Conservation (phyloP, 2,329 filamentous ascomycete genomes). For the Colletotrichum chlorophyti region DNA sequence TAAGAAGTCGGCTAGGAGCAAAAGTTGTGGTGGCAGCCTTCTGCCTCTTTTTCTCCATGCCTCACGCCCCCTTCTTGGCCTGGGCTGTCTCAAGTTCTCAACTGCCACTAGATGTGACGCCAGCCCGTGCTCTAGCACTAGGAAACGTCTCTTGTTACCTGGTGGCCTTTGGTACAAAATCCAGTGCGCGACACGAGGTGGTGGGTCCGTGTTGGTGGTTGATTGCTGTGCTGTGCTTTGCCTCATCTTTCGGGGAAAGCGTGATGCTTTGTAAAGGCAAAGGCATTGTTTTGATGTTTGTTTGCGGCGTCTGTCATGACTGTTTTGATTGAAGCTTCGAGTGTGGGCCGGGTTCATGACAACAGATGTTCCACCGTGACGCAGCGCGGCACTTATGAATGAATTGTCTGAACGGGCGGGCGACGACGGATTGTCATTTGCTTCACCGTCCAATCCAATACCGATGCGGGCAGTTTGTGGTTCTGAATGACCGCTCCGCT, state of each 20-base stretch:
- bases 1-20: too few species aligned
- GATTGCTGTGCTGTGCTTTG: not conserved
- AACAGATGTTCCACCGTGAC: conserved; percentile 9
- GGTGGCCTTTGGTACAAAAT: conserved; percentile 1
- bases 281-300: not conserved
- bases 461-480: conserved; percentile 6
- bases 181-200: conserved; percentile 22
- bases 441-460: conserved; percentile 22
- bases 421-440: conserved; percentile 19
- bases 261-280: not conserved
- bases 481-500: conserved; percentile 17
- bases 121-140: conserved; percentile 23
- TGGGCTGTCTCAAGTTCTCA: conserved; percentile 13
- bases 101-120: conserved; percentile 21
- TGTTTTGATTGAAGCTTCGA: not conserved
- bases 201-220: conserved; percentile 9
- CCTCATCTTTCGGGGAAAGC: too few species aligned
- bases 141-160: conserved; percentile 21
- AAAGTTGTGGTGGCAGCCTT: conserved; percentile 13
- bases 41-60: too few species aligned
- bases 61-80: too few species aligned
- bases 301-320: conserved; percentile 1
- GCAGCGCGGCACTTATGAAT: not conserved
- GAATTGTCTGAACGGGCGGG: conserved; percentile 20
- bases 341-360: conserved; percentile 4